phyloP scores from a whole-genome alignment of 1,284 basidiomycete genomes.

The Inonotus hispidus region DNA sequence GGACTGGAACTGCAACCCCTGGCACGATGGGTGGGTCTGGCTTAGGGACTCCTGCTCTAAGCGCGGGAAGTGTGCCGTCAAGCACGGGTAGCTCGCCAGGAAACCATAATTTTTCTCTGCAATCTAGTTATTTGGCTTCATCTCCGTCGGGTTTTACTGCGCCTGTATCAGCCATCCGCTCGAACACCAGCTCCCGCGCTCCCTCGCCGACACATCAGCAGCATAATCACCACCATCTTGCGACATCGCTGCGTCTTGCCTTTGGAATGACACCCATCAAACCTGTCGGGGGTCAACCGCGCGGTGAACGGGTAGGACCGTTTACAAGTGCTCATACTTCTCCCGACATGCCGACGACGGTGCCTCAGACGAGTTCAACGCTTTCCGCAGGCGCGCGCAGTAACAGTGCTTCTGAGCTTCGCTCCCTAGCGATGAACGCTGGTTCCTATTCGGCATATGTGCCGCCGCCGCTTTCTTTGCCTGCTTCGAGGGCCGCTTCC shows the following conservation, averaged over 20 bases:
- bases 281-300: slow-evolving; percentile 29
- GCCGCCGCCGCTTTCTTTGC: slow-evolving; percentile 34
- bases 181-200: slow-evolving; percentile 41
- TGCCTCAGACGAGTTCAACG: neutral
- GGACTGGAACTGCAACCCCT: neutral
- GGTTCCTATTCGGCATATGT: slow-evolving; percentile 19
- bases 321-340: slow-evolving; percentile 10
- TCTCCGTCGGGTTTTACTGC: slow-evolving; percentile 18
- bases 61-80: slow-evolving; percentile 15
- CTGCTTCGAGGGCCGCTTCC: slow-evolving; percentile 51
- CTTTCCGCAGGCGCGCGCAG: slow-evolving; percentile 7
- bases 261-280: slow-evolving; percentile 88
- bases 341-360: neutral
- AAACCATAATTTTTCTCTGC: slow-evolving; percentile 9
- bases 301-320: slow-evolving; percentile 28
- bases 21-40: neutral
- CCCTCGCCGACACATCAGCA: slow-evolving; percentile 38
- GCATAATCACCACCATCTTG: slow-evolving; percentile 57
- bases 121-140: neutral
- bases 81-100: slow-evolving; percentile 19
- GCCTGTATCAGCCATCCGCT: slow-evolving; percentile 31
- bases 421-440: slow-evolving; percentile 3
- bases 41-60: slow-evolving; percentile 16
- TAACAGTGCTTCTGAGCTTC: slow-evolving; percentile 16
- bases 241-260: slow-evolving; percentile 74